Base-by-base conservation (phyloP, 148 eudicot genomes). In the Rhododendron ovatum region DNA sequence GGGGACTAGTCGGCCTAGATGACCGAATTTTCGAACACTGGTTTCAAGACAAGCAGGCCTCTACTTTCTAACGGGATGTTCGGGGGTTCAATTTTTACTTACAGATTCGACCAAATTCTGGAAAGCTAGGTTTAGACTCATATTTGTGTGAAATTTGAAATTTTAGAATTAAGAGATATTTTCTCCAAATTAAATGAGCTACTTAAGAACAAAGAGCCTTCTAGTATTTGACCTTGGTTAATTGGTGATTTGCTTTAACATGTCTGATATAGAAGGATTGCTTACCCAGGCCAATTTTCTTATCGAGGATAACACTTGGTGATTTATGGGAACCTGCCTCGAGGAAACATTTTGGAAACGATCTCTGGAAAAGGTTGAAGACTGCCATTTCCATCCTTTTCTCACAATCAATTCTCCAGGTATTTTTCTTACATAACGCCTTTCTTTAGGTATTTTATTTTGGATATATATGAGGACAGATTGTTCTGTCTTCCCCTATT, bases 291-390 rank as follows among this genome's bases (percentile, higher is more conserved):
- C 98, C 96, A 67, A 93, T 90, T 77, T 93, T 87, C 83, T 88
- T 96, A 86, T 91, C 98, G 74, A 95, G 98, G 90, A 91, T 95
- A 85, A 89, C 99, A 85, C 95, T 96, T 78, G 87, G 90, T 90
- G 99, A 96, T 91, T 91, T 96, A 83, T 96, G 98, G 98, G 91
- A 91, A 89, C 98, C 99, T 88, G 99, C 99, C 82, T 91, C 94
- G 83, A 92, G 92, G 86, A 92, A 92, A 88, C 82, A 75, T 71
- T 94, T 97, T 84, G 94, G 90, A 81, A 96, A 94, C 85, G 89
- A 94, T 90, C 82, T 92, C 39, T 93, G 96, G 94, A 94, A 88
- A 86, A 95, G 93, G 94, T 88, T 96, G 91, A 92, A 84, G 89
- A 91, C 92, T 84, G 92, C 94, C 39, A 77, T 95, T 88, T 92